Base-by-base conservation (phyloP, 2,329 filamentous ascomycete species). In the Colletotrichum filicis region DNA sequence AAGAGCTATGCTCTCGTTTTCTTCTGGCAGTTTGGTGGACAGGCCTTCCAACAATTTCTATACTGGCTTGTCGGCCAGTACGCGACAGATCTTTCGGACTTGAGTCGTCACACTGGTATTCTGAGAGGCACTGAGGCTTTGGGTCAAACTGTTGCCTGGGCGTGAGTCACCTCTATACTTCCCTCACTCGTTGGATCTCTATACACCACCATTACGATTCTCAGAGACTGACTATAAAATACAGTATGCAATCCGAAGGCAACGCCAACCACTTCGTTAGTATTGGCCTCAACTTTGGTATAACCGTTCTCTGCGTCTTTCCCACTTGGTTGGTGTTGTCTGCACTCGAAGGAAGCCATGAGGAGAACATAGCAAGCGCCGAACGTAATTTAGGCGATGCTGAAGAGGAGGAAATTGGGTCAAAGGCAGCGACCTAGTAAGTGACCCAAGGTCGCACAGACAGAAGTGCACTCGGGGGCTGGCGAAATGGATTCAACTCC, bases 201-300 rank as follows among this genome's bases (percentile, higher is more conserved):
- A 26, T 53, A 14, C 19, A 52, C 7, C 22, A 62, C 16, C n/a
- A 42, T 9, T 5, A 19, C 19, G 5, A 53, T 19, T 5, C 16
- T 12, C 58, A 9, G 11, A 8, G 28, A 6, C n/a, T 60, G 19
- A 64, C 35, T 28, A 3, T 49, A 6, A 28, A 11, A 6, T 26
- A 22, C 14, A 68, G 59, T 26, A 68, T 68, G 66, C 66, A 68
- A 26, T 68, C 59, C 12, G 66, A 68, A 26, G 66, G 66, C 19
- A 68, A 68, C 32, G 66, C 66, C 24, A 68, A 68, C 28, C 66
- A 68, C n/a, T 68, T 64, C 28, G 66, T 68, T 19, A 68, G 59
- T 26, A 64, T 68, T 28, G 35, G 66, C 22, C 59, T 68, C 28
- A 68, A 68, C 35, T 64, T 68, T 57, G 35, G 59, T 9, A 64